Evolutionary conservation across 2,329 filamentous ascomycete species (phyloP).

Genomic region (Teratosphaeria nubilosa): DNA sequence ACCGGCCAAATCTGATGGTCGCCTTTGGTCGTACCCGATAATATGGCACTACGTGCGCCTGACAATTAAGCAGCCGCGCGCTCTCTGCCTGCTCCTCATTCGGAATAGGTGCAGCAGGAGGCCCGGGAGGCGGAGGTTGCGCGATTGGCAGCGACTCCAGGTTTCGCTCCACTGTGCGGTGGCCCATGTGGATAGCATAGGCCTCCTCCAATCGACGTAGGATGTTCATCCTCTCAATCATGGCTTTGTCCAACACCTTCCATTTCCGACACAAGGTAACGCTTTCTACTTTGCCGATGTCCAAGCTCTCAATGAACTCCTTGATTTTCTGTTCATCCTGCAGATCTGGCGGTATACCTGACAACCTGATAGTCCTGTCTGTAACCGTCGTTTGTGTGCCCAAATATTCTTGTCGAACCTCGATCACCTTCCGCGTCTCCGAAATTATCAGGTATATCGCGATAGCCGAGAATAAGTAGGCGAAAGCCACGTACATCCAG

Average conservation of each 20-base stretch:
- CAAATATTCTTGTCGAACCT: constrained; percentile 78
- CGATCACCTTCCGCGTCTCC: constrained; percentile 77
- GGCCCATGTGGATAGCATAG: constrained; percentile 68
- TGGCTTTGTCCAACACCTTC: constrained; percentile 66
- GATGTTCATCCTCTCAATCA: constrained; percentile 54
- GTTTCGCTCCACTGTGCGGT: constrained; percentile 40
- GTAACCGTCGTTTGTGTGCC: constrained; percentile 92
- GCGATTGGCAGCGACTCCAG: constrained; percentile 41
- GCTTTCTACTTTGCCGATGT: constrained; percentile 80
- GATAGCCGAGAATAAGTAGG: constrained; percentile 79
- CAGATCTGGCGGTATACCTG: constrained; percentile 72
- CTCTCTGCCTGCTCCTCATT: constrained; percentile 27
- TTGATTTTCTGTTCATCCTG: constrained; percentile 76
- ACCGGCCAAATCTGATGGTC: constrained; percentile 67
- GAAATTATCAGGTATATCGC: constrained; percentile 73
- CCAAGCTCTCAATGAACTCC: constrained; percentile 73
- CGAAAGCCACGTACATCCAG: constrained; percentile 91
- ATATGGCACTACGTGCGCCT: constrained; percentile 35
- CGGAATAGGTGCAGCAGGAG: constrained; percentile 15
- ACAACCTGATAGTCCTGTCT: constrained; percentile 83
- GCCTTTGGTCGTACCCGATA: constrained; percentile 51
- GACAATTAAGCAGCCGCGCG: constrained; percentile 23
- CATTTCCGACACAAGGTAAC: constrained; percentile 83
- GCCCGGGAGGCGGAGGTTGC: constrained; percentile 33
- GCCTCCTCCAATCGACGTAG: constrained; percentile 69